Base-by-base conservation (phyloP, 768 basidiomycete genomes). In the Leccinum truebloodii region DNA sequence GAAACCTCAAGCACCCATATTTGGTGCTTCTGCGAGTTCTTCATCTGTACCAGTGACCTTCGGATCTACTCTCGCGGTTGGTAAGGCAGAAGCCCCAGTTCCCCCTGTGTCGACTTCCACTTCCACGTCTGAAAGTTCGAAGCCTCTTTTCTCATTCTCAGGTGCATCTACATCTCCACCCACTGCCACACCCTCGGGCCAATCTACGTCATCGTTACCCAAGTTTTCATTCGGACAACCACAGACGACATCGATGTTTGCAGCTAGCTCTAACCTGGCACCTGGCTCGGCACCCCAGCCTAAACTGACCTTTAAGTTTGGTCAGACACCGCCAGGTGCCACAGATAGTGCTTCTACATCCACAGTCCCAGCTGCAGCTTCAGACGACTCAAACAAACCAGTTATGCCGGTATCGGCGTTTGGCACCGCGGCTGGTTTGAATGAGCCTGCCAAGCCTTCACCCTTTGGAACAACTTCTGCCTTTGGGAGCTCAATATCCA, bases 191-290 rank as follows among this genome's bases (percentile, higher is more conserved):
- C 54, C 30, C 24, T 30, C 60, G 13, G 26, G 58, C 35, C 22
- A 65, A 16, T 54, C 68, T 10, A 20, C 59, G n/a, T 52, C 64
- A 28, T 53, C 68, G 3, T 48, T 41, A 44, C 63, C 70, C 22
- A 67, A 66, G 34, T 73, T 73, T 54, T 65, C 67, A 14, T 74
- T 74, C 24, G 72, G 62, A n/a, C 67, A 64, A 32, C 55, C 59
- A 14, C 44, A 67, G 28, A 41, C 51, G 18, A 34, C 58, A 39
- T 58, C 65, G 3, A 46, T 54, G 20, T 55, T 59, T 8, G 20
- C 52, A 1, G 56, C 67, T 14, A 30, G 49, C 6, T 34, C 61
- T 30, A 54, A 63, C 41, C 35, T 66, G 3, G 35, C 56, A 1
- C 37, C 59, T 2, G 53, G 62, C 22, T 55, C 62, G 28, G 35